phyloP scores from a whole-genome alignment of 768 basidiomycete species.

The Asterophora lycoperdoides region DNA sequence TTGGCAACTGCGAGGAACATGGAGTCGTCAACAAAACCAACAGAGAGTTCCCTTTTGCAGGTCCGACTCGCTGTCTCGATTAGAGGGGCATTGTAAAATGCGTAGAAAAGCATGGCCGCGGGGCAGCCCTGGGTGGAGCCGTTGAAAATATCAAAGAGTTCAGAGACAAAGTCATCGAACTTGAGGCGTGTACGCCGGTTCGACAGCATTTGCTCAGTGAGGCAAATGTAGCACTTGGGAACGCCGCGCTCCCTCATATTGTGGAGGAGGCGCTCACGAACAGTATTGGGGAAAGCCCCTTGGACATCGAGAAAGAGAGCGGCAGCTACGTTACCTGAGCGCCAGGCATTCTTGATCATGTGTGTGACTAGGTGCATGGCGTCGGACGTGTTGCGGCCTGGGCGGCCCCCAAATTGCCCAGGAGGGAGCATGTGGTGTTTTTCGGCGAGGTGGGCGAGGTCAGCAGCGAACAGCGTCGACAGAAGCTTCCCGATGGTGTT shows the following conservation, averaged over 20 bases:
- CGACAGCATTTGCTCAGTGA: background rate
- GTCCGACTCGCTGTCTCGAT: slow-evolving; percentile 4
- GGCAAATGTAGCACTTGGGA: slow-evolving; percentile 19
- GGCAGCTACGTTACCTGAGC: too few relatives aligned
- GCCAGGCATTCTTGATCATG: too few relatives aligned
- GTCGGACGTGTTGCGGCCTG: slow-evolving; percentile 35
- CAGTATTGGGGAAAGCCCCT: slow-evolving; percentile 40
- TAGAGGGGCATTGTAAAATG: slow-evolving; percentile 25
- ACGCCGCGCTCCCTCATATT: slow-evolving; percentile 21
- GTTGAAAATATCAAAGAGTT: slow-evolving; percentile 14
- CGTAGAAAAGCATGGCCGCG: too few relatives aligned
- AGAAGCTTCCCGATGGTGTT: too few relatives aligned
- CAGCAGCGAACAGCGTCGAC: slow-evolving; percentile 27
- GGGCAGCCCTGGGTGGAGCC: slow-evolving; percentile 27
- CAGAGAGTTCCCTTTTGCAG: background rate
- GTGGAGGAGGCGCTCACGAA: too few relatives aligned
- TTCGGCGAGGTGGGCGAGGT: slow-evolving; percentile 26
- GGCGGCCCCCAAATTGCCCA: slow-evolving; percentile 37
- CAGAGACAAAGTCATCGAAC: too few relatives aligned
- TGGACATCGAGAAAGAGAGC: slow-evolving; percentile 40
- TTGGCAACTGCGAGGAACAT: too few relatives aligned
- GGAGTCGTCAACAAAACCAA: too few relatives aligned
- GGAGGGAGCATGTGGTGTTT: too few relatives aligned
- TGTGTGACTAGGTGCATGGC: slow-evolving; percentile 29
- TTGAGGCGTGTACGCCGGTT: background rate